Conservation (phyloP, 208 protist genomes). For the Acanthamoeba royreba region DNA sequence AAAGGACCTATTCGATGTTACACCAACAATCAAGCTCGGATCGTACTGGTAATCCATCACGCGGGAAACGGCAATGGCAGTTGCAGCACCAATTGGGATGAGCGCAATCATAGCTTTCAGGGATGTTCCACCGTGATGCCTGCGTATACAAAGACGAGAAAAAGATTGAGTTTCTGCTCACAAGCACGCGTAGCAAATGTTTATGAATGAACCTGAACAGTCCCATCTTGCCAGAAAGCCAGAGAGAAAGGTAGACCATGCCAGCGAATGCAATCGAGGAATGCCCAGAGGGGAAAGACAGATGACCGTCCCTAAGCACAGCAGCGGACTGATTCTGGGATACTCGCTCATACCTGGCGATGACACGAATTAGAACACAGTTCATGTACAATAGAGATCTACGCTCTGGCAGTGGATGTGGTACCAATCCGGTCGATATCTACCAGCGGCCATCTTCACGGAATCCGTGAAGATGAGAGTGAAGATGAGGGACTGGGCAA, state of each 20-base stretch:
- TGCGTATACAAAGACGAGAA: not conserved
- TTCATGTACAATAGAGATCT: not conserved
- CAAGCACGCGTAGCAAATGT: not conserved
- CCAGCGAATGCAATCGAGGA: conserved; percentile 84
- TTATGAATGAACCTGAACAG: not conserved
- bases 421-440: conserved; percentile 88
- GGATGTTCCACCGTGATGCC: not conserved
- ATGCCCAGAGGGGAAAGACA: conserved; percentile 90
- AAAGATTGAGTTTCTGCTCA: not conserved
- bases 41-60: conserved; percentile 37
- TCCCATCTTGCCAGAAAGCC: conserved; percentile 66
- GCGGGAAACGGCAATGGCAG: not conserved
- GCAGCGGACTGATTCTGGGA: not conserved
- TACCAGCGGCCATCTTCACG: conserved; percentile 84
- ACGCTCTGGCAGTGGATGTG: not conserved
- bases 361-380: not conserved
- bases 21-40: not conserved
- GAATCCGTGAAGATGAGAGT: conserved; percentile 76
- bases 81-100: not conserved
- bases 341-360: conserved; percentile 51
- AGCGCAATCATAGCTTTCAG: not conserved
- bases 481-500: conserved; percentile 62
- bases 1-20: not conserved
- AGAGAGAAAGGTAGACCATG: conserved; percentile 81
- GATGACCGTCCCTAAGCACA: conserved; percentile 74